Conservation (phyloP, 1,284 basidiomycete genomes). For the Apiotrichum veenhuisii region DNA sequence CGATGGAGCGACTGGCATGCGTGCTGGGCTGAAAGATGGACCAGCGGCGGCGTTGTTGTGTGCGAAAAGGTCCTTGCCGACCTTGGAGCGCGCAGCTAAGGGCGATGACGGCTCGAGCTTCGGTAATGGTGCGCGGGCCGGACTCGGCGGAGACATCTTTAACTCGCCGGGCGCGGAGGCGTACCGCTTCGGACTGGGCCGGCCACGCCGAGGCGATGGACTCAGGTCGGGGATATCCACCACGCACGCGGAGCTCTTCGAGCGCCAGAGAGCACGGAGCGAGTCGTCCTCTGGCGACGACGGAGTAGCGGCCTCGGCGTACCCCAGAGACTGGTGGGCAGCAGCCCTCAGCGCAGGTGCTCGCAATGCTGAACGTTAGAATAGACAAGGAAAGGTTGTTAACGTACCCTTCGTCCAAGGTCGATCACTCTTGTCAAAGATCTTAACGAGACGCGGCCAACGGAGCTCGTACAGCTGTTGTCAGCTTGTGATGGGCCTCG, state of each 20-base stretch:
- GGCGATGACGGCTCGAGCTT: neutral
- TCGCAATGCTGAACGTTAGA: slow-evolving; percentile 19
- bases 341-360: slow-evolving; percentile 18
- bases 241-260: slow-evolving; percentile 5
- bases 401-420: slow-evolving; percentile 57
- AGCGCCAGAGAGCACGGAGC: slow-evolving; percentile 31
- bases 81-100: too few species aligned
- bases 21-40: too few species aligned
- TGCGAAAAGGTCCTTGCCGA: too few species aligned
- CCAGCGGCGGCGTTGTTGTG: too few species aligned
- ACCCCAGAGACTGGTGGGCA: slow-evolving; percentile 34
- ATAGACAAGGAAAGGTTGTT: too few species aligned
- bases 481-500: neutral
- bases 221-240: slow-evolving; percentile 3
- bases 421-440: slow-evolving; percentile 60
- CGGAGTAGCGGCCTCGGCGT: slow-evolving; percentile 11
- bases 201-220: neutral
- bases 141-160: neutral
- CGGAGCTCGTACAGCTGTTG: slow-evolving; percentile 71
- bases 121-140: neutral
- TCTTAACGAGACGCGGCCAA: slow-evolving; percentile 70
- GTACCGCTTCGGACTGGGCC: neutral
- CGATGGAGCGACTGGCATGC: too few species aligned
- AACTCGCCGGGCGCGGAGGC: neutral
- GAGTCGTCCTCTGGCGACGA: slow-evolving; percentile 29